These are phyloP conservation scores for Mortierella sp. DNA, from an alignment of 371 early-diverging fungal genomes.

Conservation along the genomic window DNA sequence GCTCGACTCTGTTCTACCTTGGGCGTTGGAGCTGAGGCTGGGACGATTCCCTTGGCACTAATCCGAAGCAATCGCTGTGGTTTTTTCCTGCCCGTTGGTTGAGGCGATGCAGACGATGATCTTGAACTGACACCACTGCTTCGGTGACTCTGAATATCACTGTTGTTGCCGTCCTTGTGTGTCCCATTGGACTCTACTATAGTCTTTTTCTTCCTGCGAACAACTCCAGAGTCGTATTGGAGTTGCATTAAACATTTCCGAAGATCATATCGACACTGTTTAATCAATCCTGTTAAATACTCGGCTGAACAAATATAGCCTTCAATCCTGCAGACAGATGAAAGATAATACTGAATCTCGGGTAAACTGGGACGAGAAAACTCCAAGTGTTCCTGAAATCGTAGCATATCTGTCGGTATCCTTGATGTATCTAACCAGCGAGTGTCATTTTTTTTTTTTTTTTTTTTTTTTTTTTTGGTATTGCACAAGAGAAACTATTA, in stretches of 20 bases:
- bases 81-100: constrained; percentile 23
- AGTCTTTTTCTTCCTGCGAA: constrained; percentile 10
- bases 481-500: too few species aligned
- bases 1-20: background rate
- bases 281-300: constrained; percentile 26
- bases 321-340: constrained; percentile 37
- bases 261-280: constrained; percentile 29
- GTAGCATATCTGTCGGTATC: constrained; percentile 29
- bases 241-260: constrained; percentile 45
- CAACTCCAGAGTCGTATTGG: constrained; percentile 40
- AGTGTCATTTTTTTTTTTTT: too few species aligned
- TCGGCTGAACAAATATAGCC: constrained; percentile 41
- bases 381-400: constrained; percentile 45
- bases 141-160: background rate
- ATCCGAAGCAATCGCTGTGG: constrained; percentile 44
- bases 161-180: background rate
- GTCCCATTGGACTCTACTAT: background rate
- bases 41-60: constrained; percentile 36
- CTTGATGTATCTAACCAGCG: constrained; percentile 29
- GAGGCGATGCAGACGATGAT: background rate
- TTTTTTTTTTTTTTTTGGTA: too few species aligned
- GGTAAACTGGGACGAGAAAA: constrained; percentile 29
- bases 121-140: background rate
- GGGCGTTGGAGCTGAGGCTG: constrained; percentile 28
- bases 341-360: constrained; percentile 34